phyloP scores from a whole-genome alignment of 2,329 filamentous ascomycete species.

The Boeremia exigua region DNA sequence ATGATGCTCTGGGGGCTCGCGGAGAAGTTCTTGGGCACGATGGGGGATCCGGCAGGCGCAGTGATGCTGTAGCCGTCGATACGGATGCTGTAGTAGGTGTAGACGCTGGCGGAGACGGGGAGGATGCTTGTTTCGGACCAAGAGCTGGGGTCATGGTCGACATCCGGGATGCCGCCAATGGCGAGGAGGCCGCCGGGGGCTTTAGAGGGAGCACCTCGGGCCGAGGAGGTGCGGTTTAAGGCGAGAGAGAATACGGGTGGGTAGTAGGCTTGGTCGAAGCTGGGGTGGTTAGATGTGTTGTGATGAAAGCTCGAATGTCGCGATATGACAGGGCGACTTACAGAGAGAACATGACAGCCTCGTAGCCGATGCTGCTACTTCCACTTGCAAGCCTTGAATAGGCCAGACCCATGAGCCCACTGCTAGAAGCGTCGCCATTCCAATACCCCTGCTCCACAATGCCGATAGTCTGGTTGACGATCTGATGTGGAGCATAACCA shows the following conservation, averaged over 20 bases:
- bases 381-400: conserved; percentile 28
- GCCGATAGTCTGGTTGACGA: conserved; percentile 34
- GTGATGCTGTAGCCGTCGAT: conserved; percentile 34
- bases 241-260: conserved; percentile 35
- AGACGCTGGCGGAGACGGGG: conserved; percentile 18
- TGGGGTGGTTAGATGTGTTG: not conserved
- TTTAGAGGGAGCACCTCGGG: conserved; percentile 5
- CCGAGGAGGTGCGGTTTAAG: conserved; percentile 24
- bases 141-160: conserved; percentile 22
- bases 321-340: conserved; percentile 14
- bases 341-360: conserved; percentile 31
- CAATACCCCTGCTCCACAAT: conserved; percentile 37
- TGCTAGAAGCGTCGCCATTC: conserved; percentile 35
- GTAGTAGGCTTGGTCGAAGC: conserved; percentile 15
- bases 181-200: conserved; percentile 35
- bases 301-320: not conserved
- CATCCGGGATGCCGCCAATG: conserved; percentile 37
- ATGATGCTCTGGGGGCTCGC: conserved; percentile 21
- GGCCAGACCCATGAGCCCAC: conserved; percentile 39
- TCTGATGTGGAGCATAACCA: conserved; percentile 15
- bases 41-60: conserved; percentile 5
- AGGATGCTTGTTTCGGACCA: conserved; percentile 26
- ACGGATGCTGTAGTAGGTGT: conserved; percentile 35
- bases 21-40: conserved; percentile 1
- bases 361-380: conserved; percentile 26